These are phyloP conservation scores for Termitomyces sp. DNA, from an alignment of 768 basidiomycete genomes.

Conservation along the genomic window DNA sequence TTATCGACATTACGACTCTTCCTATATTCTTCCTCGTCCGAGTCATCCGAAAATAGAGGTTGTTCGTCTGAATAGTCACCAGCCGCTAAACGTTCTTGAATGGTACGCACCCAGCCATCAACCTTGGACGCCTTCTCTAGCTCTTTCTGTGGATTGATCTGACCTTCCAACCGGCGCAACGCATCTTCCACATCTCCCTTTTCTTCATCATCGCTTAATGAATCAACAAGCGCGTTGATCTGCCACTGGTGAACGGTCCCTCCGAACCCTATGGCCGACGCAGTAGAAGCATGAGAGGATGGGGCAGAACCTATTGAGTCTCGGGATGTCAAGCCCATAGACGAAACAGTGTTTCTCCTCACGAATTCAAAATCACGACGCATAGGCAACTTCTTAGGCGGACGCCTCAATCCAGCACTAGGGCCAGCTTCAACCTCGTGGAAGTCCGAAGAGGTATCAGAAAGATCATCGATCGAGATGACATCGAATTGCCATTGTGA, in stretches of 20 bases:
- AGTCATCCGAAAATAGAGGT: conserved; percentile 48
- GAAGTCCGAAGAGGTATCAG: conserved; percentile 63
- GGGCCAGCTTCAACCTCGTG: conserved; percentile 26
- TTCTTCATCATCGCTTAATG: conserved; percentile 68
- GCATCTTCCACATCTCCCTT: conserved; percentile 81
- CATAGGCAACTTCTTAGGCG: conserved; percentile 56
- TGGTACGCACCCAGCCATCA: conserved; percentile 73
- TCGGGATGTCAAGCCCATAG: conserved; percentile 66
- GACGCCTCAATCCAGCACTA: conserved; percentile 47
- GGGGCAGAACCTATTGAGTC: conserved; percentile 50
- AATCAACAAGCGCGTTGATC: conserved; percentile 71
- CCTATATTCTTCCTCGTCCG: conserved; percentile 25
- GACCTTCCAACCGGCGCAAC: conserved; percentile 74
- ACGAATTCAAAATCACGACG: conserved; percentile 82
- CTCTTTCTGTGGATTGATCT: conserved; percentile 70
- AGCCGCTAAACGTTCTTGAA: conserved; percentile 58
- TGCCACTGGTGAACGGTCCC: conserved; percentile 75
- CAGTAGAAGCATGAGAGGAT: conserved; percentile 35
- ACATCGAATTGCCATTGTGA: conserved; percentile 63
- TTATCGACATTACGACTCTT: conserved; percentile 9
- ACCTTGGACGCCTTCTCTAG: conserved; percentile 72
- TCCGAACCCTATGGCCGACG: conserved; percentile 34
- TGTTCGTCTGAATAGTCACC: conserved; percentile 60
- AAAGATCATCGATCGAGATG: conserved; percentile 77
- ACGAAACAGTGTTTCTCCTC: conserved; percentile 68